Evolutionary conservation across 2,329 filamentous ascomycete species (phyloP), one percentile per base, ranked within the genome.

Genomic region (Paracorniculantispora psalliotae): DNA sequence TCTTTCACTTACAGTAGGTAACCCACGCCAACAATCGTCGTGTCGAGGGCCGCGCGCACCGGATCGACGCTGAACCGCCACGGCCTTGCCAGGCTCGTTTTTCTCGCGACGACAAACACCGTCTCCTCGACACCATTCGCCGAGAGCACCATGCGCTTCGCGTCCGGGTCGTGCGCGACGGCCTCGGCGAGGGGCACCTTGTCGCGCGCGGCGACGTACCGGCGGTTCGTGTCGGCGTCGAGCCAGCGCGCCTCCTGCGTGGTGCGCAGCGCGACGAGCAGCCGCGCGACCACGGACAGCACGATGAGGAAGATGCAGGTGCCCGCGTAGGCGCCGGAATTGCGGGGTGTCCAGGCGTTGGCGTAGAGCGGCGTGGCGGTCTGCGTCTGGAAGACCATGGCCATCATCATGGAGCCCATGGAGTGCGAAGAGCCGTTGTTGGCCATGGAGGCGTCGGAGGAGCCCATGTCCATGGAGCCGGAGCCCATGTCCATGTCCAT

Each of bases 221-320:
- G 85, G 59, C 91, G 86, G 59, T 87, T 81, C 67, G 90, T 78
- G 66, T 92, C 90, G 30, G 76, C 75, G 70, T 90, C 85, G 49
- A 88, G 75, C 87, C 91, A 96, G 47, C 78, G 76, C 64, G 77
- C 69, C 73, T 82, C 83, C 71, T 76, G 81, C 73, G 77, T 85
- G 75, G 75, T 84, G 70, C 91, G 91, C 66, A 83, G 78, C 2
- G 92, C 92, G 53, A 93, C 76, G 17, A 96, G 78, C 21, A 79
- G 75, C 55, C 92, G 89, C 68, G 88, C 86, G 59, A 88, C 68
- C 61, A 87, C 78, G 61, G 86, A 87, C 54, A 97, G 85, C 47
- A 89, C 66, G 70, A 96, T 86, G 61, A 97, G 82, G 75, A 97
- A 97, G 72, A 97, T 90, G 78, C 93, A 96, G 28, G 91, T 96